A percentile compares a stretch with the other conserved stretches of the same genome.
phyloP scores from a whole-genome alignment of 176 grass and related monocot species.

The Oryza meridionalis region DNA sequence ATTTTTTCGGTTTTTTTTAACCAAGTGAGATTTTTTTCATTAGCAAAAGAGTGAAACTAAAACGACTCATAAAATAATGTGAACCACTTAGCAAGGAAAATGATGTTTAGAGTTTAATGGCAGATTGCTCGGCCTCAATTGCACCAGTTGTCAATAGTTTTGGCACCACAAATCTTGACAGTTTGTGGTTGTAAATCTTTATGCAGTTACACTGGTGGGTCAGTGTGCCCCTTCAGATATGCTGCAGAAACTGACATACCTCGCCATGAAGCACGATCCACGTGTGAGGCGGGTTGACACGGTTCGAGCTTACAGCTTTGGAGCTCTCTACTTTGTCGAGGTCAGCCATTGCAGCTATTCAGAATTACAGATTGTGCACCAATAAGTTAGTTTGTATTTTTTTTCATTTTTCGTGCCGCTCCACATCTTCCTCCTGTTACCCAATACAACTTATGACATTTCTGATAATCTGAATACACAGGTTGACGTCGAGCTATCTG shows the following conservation, averaged over 20 bases:
- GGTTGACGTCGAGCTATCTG: conserved; percentile 69
- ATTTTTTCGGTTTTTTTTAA: too few relatives aligned
- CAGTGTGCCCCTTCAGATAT: conserved; percentile 69
- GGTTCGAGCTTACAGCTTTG: conserved; percentile 87
- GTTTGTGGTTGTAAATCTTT: neutral
- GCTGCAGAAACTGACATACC: conserved; percentile 76
- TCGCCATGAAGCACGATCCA: conserved; percentile 70
- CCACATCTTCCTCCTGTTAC: too few relatives aligned
- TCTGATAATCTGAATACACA: conserved; percentile 17
- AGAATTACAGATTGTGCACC: neutral
- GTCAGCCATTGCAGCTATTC: conserved; percentile 37
- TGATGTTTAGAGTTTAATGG: neutral
- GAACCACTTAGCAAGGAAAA: neutral
- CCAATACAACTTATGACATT: neutral
- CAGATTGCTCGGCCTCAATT: neutral
- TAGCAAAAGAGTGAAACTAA: neutral
- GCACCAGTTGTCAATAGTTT: neutral
- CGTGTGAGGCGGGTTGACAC: conserved; percentile 74
- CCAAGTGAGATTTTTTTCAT: neutral
- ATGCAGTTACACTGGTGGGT: conserved; percentile 74
- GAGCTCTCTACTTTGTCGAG: conserved; percentile 90
- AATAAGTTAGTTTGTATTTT: neutral
- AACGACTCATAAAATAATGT: neutral
- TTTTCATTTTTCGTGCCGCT: too few relatives aligned
- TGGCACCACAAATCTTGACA: neutral